Evolutionary conservation across 306 rosid genomes (phyloP), one percentile per base, ranked within the genome.

Genomic region (Ormosia emarginata): DNA sequence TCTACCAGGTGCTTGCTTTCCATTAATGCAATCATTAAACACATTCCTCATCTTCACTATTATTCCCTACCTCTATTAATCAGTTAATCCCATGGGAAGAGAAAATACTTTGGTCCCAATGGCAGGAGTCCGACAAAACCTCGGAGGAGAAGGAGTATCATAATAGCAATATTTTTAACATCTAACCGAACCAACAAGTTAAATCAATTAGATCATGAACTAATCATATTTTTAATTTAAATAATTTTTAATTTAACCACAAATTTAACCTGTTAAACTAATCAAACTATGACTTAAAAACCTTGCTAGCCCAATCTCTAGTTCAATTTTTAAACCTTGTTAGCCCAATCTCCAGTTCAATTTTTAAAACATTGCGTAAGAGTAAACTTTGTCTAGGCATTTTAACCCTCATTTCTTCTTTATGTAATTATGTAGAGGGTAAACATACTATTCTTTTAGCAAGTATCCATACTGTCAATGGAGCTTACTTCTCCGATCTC

Each of bases 401-500:
- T 37, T 33, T 32, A 67, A 37, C 36, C 69, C 74, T 15, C 39
- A 44, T 14, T 56, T 66, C 32, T 64, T 81, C 62, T 67, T 15
- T 1, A 67, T 37, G 2, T 8, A 37, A 33, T 65, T 9, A 14
- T 65, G 44, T 44, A 34, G 50, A 33, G 7, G 17, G 29, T 7
- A 65, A 32, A 65, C 59, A 58, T 15, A 71, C 33, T 41, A 55
- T 18, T 30, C 65, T 29, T 15, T 24, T 14, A 43, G 52, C 41
- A 83, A 63, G 61, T 46, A 65, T 41, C 53, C 49, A 64, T 73
- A 34, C 65, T 65, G 70, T 9, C 53, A 84, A 50, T 64, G 58
- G 59, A 39, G 53, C 52, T 41, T 62, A 57, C 69, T 64, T 62
- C 74, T 53, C 67, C 66, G 4, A 76, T 66, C 63, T 76, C 72